Evolutionary conservation across 2,329 filamentous ascomycete species (phyloP), one percentile per base, ranked within the genome.

Genomic region (Zymoseptoria brevis): DNA sequence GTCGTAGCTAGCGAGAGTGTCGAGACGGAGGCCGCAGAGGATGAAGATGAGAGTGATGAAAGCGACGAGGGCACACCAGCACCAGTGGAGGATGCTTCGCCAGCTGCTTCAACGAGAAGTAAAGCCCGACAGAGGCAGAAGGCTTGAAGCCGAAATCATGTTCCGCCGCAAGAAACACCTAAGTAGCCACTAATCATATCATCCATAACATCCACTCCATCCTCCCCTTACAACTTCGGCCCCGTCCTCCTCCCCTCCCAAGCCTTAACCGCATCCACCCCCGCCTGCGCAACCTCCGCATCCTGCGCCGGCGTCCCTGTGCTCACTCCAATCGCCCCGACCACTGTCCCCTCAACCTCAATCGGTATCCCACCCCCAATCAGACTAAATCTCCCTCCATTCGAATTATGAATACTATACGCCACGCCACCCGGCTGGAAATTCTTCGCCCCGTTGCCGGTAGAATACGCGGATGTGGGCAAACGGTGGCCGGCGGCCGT

Each of bases 281-380:
- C 81, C 3, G 75, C 79, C 66, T 72, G 74, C 55, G 80, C 80
- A 64, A 81, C 78, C 67, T 81, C 77, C 57, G 78, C 75, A 71
- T 83, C 81, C 68, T 83, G 79, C 56, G 73, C 74, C 54, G 81
- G 81, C 56, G 78, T 80, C 21, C 81, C 81, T 9, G 80, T 82
- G 64, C 77, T 80, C 58, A 80, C 81, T 0, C 81, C 81, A 59
- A 83, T 75, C 2, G 80, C 81, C 0, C 81, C 81, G 1, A 83
- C 74, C 4, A 82, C 76, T 41, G 74, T 70, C 2, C 80, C 80
- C 55, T 77, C 75, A 48, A 79, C 73, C 45, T 75, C 64, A 63
- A 83, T 77, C 3, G 81, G 81, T 3, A 83, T 66, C 1, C 81
- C 81, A 8, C 81, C 81, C 1, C 77, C 80, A 66, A 83, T 80